phyloP scores from a whole-genome alignment of 2,329 filamentous ascomycete genomes.

The Colletotrichum incanum region DNA sequence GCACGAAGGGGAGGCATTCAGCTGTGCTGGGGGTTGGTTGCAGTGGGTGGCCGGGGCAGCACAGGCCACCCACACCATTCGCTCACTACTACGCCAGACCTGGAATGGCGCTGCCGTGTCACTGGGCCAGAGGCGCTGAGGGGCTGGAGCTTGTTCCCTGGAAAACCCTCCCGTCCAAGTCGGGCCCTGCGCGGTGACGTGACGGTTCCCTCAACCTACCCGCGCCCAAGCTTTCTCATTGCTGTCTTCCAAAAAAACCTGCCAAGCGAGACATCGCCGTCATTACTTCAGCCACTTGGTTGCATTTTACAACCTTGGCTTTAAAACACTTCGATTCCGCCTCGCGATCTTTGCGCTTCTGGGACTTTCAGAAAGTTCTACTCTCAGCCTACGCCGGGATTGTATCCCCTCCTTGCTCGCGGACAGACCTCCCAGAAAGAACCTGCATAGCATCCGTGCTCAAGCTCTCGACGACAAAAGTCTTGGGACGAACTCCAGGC shows the following conservation, averaged over 20 bases:
- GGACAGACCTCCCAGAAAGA: not conserved
- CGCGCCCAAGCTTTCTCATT: constrained; percentile 34
- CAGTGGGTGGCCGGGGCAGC: constrained; percentile 23
- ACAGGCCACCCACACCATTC: constrained; percentile 8
- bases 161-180: constrained; percentile 22
- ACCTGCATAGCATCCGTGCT: constrained; percentile 28
- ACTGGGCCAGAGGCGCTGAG: constrained; percentile 25
- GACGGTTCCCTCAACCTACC: constrained; percentile 21
- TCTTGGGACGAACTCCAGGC: constrained; percentile 31
- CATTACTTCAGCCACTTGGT: constrained; percentile 41
- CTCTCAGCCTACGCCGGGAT: constrained; percentile 7
- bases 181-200: constrained; percentile 42
- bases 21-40: constrained; percentile 9
- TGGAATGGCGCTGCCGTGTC: constrained; percentile 32
- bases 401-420: constrained; percentile 18
- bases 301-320: constrained; percentile 4
- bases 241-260: constrained; percentile 31
- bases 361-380: not conserved
- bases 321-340: constrained; percentile 8
- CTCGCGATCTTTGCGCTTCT: not conserved
- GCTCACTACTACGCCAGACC: constrained; percentile 19
- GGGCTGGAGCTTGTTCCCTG: constrained; percentile 42
- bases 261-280: constrained; percentile 42
- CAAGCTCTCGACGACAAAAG: constrained; percentile 24
- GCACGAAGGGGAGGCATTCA: constrained; percentile 10